Evolutionary conservation across 2,329 filamentous ascomycete species (phyloP), one percentile per base, ranked within the genome.

Genomic region (Aspergillus sp.): DNA sequence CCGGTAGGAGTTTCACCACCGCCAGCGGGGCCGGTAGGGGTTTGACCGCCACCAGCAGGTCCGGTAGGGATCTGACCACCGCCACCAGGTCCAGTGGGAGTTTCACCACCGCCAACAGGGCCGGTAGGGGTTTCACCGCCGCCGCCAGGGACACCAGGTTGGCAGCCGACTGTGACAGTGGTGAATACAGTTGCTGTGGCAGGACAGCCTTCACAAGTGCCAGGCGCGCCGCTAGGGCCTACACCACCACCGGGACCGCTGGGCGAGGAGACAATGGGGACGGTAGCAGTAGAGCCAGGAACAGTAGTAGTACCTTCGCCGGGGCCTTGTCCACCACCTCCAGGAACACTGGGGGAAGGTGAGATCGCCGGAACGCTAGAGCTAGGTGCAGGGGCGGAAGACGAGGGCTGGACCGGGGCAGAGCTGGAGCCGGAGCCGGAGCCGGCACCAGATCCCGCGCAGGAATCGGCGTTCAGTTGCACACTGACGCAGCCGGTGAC

Each of bases 401-500:
- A 53, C 8, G 48, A 51, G 9, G 57, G 52, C 18, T 34, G 9
- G 32, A 34, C 32, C 32, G 32, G 32, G 11, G 12, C 32, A 30
- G 65, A 53, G 56, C 56, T 48, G 38, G 62, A 42, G 48, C 63
- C 30, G 43, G 62, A 42, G 48, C 63, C 30, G 43, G 64, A 60
- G 26, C 60, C 55, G 41, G 65, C 43, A 42, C 63, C 63, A 13
- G 63, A 57, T 50, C 59, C 62, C 8, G 68, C 66, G 68, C 77
- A 79, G 38, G 66, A 66, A 58, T 76, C 72, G 11, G 76, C 73
- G 13, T 41, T 68, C 39, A 78, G 49, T 8, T 60, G 51, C 48
- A 78, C 64, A 17, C 65, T 59, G 53, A 66, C 62, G 68, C 78
- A 75, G 54, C 64, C 54, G 51, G 71, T 72, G 18, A 73, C 64